Evolutionary conservation across 2,329 filamentous ascomycete genomes (phyloP).

Genomic region (Trichoderma breve): DNA sequence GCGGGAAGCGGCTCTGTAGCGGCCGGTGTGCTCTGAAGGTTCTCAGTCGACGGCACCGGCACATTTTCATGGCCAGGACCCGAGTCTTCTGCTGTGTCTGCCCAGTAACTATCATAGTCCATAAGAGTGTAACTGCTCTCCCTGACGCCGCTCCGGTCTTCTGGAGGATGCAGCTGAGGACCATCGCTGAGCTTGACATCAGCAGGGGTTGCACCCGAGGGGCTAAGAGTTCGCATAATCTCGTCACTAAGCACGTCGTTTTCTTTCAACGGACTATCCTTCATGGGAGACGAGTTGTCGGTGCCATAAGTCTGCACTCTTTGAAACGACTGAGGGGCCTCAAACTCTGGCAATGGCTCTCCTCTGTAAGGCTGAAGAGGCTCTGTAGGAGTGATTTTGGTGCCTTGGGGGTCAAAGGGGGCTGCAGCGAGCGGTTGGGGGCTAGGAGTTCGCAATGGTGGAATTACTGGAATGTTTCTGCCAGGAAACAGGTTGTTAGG

Average conservation of each 20-base stretch:
- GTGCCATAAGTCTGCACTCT: slow-evolving; percentile 49
- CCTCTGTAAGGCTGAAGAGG: slow-evolving; percentile 46
- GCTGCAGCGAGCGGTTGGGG: slow-evolving; percentile 23
- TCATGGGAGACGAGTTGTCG: slow-evolving; percentile 49
- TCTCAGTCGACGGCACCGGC: not conserved
- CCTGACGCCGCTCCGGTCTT: slow-evolving; percentile 29
- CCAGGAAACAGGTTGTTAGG: slow-evolving; percentile 16
- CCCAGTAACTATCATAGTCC: slow-evolving; percentile 69
- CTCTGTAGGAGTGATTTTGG: slow-evolving; percentile 42
- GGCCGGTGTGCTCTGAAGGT: not conserved
- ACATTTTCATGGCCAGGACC: not conserved
- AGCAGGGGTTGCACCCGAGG: slow-evolving; percentile 35
- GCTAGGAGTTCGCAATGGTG: slow-evolving; percentile 37
- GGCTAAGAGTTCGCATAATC: slow-evolving; percentile 67
- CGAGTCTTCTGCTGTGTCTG: slow-evolving; percentile 33
- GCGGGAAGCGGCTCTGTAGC: not conserved
- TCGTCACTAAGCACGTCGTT: slow-evolving; percentile 71
- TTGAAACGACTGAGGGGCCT: slow-evolving; percentile 35
- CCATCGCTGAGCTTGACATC: slow-evolving; percentile 23
- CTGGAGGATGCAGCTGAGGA: slow-evolving; percentile 24
- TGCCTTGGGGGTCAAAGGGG: slow-evolving; percentile 14
- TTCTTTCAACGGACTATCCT: slow-evolving; percentile 67
- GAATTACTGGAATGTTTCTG: slow-evolving; percentile 28
- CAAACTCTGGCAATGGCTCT: slow-evolving; percentile 36
- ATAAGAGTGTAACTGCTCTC: slow-evolving; percentile 64